Evolutionary conservation across 805 yeast species (phyloP), one percentile per base, ranked within the genome.

Genomic region (Wickerhamomyces silvicola): DNA sequence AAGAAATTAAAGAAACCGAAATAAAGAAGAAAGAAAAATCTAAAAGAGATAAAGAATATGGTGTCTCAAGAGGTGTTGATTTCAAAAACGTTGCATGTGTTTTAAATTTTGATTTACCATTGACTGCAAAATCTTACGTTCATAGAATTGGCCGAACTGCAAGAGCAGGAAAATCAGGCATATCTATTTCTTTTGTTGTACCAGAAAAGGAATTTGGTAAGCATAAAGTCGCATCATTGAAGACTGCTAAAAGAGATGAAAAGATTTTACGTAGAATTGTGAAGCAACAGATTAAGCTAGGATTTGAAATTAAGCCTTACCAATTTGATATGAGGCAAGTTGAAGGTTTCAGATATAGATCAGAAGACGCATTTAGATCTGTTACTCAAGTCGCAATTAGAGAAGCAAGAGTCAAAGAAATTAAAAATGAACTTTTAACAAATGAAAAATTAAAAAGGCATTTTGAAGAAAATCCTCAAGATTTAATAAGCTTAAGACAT

Each of bases 71-170:
- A 58, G 98, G 98, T 52, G 94, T 92, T 24, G 98, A 92, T 60
- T 92, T 92, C 68, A 79, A 74, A 48, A 90, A 92, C 49, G 97
- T 92, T 38, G 92, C 97, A 7, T 92, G 97, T 63, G 98, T 92
- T 7, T 65, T 92, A 43, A 92, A 92, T 60, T 92, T 92, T 56
- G 98, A 92, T 55, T 65, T 92, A 46, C 98, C 98, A 24, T 72
- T 84, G 4, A 78, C 94, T 8, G 79, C 97, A 5, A 82, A 81
- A 53, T 75, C 94, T 3, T 92, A 92, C 54, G 79, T 86, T 19
- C 98, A 92, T 59, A 74, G 98, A 54, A 75, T 92, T 22, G 98
- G 98, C 31, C 78, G 98, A 65, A 92, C 98, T 5, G 98, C 98
- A 5, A 78, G 98, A 61, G 97, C 95, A 7, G 95, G 96, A 33